Evolutionary conservation across 2,329 filamentous ascomycete genomes (phyloP), one percentile per base, ranked within the genome.

Genomic region (Trichoderma sp.): DNA sequence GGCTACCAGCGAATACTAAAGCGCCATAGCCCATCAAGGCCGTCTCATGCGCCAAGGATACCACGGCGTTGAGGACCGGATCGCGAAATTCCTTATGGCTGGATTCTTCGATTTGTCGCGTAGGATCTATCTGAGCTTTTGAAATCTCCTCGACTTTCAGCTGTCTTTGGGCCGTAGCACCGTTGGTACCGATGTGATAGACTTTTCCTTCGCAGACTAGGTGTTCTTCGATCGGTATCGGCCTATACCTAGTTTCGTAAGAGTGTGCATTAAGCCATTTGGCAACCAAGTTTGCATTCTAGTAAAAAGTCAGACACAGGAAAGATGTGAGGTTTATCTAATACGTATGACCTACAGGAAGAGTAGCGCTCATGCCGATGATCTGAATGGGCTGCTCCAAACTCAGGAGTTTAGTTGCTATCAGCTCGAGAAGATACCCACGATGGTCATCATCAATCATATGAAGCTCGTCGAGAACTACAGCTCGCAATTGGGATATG

Each of bases 391-490:
- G 81, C 72, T 92, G 88, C 30, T 88, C 90, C 26, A 94, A 81
- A 71, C 89, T 87, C n/a, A 93, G 81, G 34, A 94, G 77, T 77
- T 94, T 94, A 4, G 91, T 92, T 6, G 90, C 89, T 81, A 93
- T 88, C 6, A 94, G 83, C 78, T 95, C 92, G 70, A 94, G 83
- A 1, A 94, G 84, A 78, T 94, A 94, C 4, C 92, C 92, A 14
- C 92, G 88, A 74, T 91, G 87, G 73, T 91, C 90, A 78, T 94
- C 92, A 75, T 93, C 90, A 58, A 94, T 85, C 91, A 95, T 94
- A 78, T 95, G 92, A n/a, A 94, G 82, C 78, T 95, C 92, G 76
- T 95, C 92, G 39, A 94, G 83, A 15, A 94, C 91, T 21, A 94
- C 88, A 12, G 90, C 84, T 61, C 87, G 88, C 57, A 95, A 82